Evolutionary conservation across 1,284 basidiomycete species (phyloP), one percentile per base, ranked within the genome.

Genomic region (Cerioporus squamosus): DNA sequence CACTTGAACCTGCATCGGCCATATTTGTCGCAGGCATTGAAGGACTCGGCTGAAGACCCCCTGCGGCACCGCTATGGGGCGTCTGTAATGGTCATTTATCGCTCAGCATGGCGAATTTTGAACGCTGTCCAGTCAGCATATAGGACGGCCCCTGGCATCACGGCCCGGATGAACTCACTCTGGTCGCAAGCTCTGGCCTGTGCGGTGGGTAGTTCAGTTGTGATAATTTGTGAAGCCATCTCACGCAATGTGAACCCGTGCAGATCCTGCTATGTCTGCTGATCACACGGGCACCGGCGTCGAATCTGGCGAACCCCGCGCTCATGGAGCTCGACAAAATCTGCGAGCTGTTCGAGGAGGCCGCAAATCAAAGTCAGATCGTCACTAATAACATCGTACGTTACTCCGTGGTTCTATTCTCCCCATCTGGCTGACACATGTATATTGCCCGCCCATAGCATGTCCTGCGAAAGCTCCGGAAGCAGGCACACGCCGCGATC

Each of bases 201-300:
- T 14, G 82, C 82, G 4, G 88, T 90, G 64, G 12, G 33, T 36
- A 67, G 86, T 77, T 7, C 18, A 8, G 51, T 39, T 33, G 26
- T 44, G n/a, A 1, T 18, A 18, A 3, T 5, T 10, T 2, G 6
- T 5, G 29, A 17, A 1, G 23, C 9, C 20, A 14, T 18, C 44
- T 24, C n/a, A 38, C 3, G 3, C 26, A 29, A n/a, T n/a, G n/a
- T 29, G 3, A 5, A 26, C 7, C 40, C 1, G 5, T 42, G 39
- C 26, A 91, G 88, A 83, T 90, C 59, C 81, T 88, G 3, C 82
- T 90, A 80, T 87, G 86, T 58, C 77, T 90, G 51, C 72, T 90
- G 5, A 81, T 83, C 3, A 84, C 82, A 6, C 78, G 80, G 15
- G 81, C 85, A 2, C 84, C 88, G 0, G 76, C 69, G 14, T 86